Conservation (phyloP, 306 rosid species). For the Pyrus communis region DNA sequence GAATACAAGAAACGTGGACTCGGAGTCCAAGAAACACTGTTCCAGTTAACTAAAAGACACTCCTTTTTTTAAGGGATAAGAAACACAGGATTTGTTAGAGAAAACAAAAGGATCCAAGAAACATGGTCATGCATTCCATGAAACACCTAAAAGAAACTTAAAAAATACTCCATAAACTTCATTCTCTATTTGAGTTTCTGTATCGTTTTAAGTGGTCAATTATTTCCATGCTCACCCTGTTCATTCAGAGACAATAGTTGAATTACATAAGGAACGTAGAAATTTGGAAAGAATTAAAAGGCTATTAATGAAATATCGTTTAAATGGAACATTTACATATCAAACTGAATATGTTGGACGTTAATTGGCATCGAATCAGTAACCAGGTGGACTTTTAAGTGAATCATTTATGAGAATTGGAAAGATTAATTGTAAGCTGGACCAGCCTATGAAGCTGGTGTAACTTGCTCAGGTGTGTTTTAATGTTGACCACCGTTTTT, state of each 20-base stretch:
- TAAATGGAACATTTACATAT: background rate
- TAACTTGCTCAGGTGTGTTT: background rate
- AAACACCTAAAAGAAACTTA: background rate
- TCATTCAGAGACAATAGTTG: background rate
- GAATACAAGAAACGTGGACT: background rate
- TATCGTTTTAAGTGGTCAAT: background rate
- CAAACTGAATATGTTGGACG: background rate
- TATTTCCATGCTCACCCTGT: background rate
- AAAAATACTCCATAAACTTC: too few species aligned
- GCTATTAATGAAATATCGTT: background rate
- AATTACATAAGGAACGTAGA: background rate
- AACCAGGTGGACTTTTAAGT: background rate
- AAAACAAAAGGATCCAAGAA: background rate
- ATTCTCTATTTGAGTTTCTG: too few species aligned
- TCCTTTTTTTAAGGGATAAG: background rate
- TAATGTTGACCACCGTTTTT: background rate
- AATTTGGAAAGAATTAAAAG: background rate
- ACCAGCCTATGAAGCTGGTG: background rate
- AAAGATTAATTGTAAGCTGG: background rate
- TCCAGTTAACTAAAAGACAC: background rate
- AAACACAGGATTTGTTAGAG: background rate
- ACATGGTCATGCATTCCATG: background rate
- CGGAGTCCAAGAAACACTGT: background rate
- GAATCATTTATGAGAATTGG: background rate
- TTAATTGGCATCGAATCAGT: background rate